Conservation (phyloP, 495 filamentous ascomycete genomes). For the Hypoxylon fragiforme region DNA sequence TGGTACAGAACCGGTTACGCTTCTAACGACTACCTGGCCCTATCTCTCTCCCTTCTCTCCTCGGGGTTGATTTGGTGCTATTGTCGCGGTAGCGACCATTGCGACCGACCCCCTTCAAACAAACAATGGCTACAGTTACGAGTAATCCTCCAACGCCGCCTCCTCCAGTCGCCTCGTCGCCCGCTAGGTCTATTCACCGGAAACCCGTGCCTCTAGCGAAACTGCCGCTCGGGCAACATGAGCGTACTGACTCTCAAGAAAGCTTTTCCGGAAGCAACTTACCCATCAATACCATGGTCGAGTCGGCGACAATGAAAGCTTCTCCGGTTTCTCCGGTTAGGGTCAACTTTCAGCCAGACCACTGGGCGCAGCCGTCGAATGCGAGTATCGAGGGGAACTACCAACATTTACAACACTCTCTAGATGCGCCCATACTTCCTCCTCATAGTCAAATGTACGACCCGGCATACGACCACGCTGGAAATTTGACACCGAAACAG, state of each 20-base stretch:
- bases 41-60: conserved; percentile 6
- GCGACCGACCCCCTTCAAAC: conserved; percentile 28
- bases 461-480: conserved; percentile 25
- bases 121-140: conserved; percentile 51
- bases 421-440: conserved; percentile 40
- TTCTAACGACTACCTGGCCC: conserved; percentile 20
- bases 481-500: conserved; percentile 25
- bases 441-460: conserved; percentile 21
- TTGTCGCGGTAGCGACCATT: conserved; percentile 19
- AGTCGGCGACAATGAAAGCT: conserved; percentile 43
- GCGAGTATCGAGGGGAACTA: conserved; percentile 42
- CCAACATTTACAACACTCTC: conserved; percentile 1
- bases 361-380: conserved; percentile 48
- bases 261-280: conserved; percentile 42
- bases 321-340: conserved; percentile 47
- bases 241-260: conserved; percentile 38
- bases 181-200: conserved; percentile 44
- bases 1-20: conserved; percentile 9
- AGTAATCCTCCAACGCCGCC: conserved; percentile 37
- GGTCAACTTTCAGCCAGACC: conserved; percentile 47
- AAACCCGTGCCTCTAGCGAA: conserved; percentile 45
- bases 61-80: conserved; percentile 15
- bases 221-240: conserved; percentile 34
- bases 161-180: conserved; percentile 38
- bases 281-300: conserved; percentile 34